phyloP scores from a whole-genome alignment of 441 rosid genomes.

The Pelargonium australe region DNA sequence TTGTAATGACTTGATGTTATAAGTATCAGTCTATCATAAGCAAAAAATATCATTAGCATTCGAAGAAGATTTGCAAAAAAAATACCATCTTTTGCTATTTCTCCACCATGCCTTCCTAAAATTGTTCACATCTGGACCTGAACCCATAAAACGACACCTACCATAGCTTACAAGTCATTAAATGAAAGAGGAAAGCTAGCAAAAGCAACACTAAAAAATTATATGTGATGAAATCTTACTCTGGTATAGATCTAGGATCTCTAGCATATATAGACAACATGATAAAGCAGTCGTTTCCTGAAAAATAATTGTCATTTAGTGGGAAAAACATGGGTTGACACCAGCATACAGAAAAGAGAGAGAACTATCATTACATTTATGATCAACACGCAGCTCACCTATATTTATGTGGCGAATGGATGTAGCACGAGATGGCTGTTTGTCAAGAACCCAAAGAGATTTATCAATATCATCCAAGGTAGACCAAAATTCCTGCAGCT shows the following conservation, averaged over 20 bases:
- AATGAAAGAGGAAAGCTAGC: slow-evolving; percentile 10
- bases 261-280: slow-evolving; percentile 31
- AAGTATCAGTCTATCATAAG: slow-evolving; percentile 3
- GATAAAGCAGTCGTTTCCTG: slow-evolving; percentile 57
- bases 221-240: slow-evolving; percentile 40
- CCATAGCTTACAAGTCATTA: slow-evolving; percentile 17
- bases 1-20: background rate
- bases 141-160: slow-evolving; percentile 64
- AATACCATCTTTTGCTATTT: slow-evolving; percentile 54
- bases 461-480: slow-evolving; percentile 64
- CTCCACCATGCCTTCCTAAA: slow-evolving; percentile 45
- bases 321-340: background rate
- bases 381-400: slow-evolving; percentile 33
- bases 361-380: background rate
- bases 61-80: slow-evolving; percentile 8
- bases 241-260: slow-evolving; percentile 60
- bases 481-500: slow-evolving; percentile 65
- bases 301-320: background rate
- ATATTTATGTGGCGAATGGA: slow-evolving; percentile 40
- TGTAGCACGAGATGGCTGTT: slow-evolving; percentile 41
- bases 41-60: slow-evolving; percentile 5
- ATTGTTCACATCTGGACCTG: slow-evolving; percentile 30
- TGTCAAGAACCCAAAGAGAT: slow-evolving; percentile 47
- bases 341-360: background rate
- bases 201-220: slow-evolving; percentile 11